These are phyloP conservation scores for Metschnikowia cubensis DNA, from an alignment of 805 yeast species.

Conservation along the genomic window DNA sequence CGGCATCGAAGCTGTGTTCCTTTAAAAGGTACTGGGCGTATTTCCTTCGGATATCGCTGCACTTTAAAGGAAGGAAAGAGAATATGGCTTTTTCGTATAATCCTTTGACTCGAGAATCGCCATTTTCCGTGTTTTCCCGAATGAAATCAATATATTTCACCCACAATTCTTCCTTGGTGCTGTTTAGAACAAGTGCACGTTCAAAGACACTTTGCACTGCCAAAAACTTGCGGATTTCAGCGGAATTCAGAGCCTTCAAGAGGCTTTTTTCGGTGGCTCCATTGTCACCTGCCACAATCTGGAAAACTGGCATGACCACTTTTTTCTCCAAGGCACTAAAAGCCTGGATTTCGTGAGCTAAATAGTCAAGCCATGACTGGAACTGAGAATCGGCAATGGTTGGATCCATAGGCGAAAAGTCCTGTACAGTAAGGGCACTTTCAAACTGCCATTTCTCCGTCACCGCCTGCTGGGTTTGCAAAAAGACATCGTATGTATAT, in stretches of 20 bases:
- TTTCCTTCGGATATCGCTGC: constrained; percentile 21
- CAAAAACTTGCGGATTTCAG: constrained; percentile 11
- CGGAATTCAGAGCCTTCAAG: not conserved
- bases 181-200: constrained; percentile 68
- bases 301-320: not conserved
- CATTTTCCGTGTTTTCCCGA: constrained; percentile 19
- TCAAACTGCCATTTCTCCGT: constrained; percentile 70
- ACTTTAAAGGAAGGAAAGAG: constrained; percentile 32
- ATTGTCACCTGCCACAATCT: not conserved
- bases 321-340: not conserved
- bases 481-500: constrained; percentile 41
- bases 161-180: constrained; percentile 64
- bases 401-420: constrained; percentile 44
- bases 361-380: constrained; percentile 58
- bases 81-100: constrained; percentile 52
- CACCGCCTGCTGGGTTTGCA: constrained; percentile 48
- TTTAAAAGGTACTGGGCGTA: constrained; percentile 24
- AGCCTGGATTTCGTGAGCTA: constrained; percentile 46
- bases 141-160: constrained; percentile 57
- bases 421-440: constrained; percentile 52
- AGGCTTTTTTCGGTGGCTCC: not conserved
- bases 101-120: constrained; percentile 23
- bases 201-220: constrained; percentile 55
- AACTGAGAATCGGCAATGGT: constrained; percentile 41
- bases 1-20: constrained; percentile 17